A percentile compares a stretch with the other conserved stretches of the same genome.
These are phyloP conservation scores for Aspergillus luchuensis DNA, from an alignment of 2,329 filamentous ascomycete genomes.

Conservation along the genomic window DNA sequence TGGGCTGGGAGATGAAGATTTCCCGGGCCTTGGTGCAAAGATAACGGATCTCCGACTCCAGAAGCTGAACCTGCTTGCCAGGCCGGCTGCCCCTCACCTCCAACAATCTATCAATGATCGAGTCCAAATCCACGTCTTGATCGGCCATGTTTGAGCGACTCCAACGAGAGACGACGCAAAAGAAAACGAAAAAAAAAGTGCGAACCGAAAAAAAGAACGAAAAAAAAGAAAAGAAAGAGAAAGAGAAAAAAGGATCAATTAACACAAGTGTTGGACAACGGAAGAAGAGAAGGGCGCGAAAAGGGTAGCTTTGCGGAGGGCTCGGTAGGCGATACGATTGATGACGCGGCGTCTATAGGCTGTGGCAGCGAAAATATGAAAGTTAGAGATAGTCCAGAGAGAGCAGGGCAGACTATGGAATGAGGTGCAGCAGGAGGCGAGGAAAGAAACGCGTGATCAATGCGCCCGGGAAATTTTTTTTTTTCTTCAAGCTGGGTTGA, in stretches of 20 bases:
- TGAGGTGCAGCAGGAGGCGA: neutral
- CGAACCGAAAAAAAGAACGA: conserved; percentile 16
- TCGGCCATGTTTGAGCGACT: conserved; percentile 66
- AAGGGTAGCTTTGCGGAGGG: conserved; percentile 33
- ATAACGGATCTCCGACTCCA: conserved; percentile 94
- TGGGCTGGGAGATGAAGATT: conserved; percentile 99
- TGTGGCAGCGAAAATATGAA: conserved; percentile 21
- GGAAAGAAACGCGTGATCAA: conserved; percentile 20
- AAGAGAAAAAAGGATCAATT: conserved; percentile 21
- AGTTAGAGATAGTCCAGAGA: conserved; percentile 19
- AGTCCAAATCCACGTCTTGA: conserved; percentile 94
- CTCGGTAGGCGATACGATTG: conserved; percentile 30
- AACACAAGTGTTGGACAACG: conserved; percentile 25
- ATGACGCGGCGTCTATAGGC: conserved; percentile 39
- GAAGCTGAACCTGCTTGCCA: conserved; percentile 96
- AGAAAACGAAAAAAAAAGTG: conserved; percentile 24
- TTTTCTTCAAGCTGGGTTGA: conserved; percentile 7
- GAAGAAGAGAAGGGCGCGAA: conserved; percentile 29
- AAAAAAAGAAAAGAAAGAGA: conserved; percentile 19
- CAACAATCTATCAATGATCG: conserved; percentile 96
- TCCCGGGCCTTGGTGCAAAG: conserved; percentile 98
- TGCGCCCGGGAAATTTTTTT: conserved; percentile 23
- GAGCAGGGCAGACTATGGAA: neutral
- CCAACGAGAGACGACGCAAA: conserved; percentile 32
- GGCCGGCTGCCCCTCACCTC: conserved; percentile 97